Evolutionary conservation across 441 rosid genomes (phyloP).

Genomic region (Brassica balearica): DNA sequence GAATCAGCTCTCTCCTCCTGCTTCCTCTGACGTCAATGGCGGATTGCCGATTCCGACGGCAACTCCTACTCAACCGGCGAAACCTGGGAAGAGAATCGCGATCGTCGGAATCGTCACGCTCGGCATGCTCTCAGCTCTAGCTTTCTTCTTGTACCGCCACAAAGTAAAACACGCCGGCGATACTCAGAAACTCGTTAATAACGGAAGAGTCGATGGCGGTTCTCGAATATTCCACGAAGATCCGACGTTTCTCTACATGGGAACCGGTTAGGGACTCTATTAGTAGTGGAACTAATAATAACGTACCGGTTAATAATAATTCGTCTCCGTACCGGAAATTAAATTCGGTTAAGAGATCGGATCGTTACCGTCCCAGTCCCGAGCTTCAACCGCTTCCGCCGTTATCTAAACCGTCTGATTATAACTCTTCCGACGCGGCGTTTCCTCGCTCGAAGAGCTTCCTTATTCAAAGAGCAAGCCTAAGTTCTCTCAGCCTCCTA

Average conservation of each 20-base stretch:
- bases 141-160: constrained; percentile 90
- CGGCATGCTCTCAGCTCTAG: constrained; percentile 90
- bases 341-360: constrained; percentile 69
- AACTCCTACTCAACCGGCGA: no score
- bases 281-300: no score
- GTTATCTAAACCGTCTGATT: constrained; percentile 50
- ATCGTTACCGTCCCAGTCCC: constrained; percentile 94
- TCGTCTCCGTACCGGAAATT: constrained; percentile 78
- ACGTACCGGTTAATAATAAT: constrained; percentile 49
- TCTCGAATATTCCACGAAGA: constrained; percentile 65
- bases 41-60: no score
- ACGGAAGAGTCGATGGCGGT: no score
- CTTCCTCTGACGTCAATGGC: no score
- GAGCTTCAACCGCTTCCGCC: constrained; percentile 95
- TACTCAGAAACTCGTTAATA: constrained; percentile 80
- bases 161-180: constrained; percentile 67
- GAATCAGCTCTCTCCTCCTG: no score
- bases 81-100: no score
- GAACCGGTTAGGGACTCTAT: constrained; percentile 60
- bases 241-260: constrained; percentile 80
- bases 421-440: constrained; percentile 58
- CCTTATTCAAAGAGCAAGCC: constrained; percentile 60
- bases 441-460: constrained; percentile 69
- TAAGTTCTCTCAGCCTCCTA: constrained; percentile 77
- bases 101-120: no score